These are phyloP conservation scores for Neopestalotiopsis sp. DNA, from an alignment of 2,329 filamentous ascomycete species.

Conservation along the genomic window DNA sequence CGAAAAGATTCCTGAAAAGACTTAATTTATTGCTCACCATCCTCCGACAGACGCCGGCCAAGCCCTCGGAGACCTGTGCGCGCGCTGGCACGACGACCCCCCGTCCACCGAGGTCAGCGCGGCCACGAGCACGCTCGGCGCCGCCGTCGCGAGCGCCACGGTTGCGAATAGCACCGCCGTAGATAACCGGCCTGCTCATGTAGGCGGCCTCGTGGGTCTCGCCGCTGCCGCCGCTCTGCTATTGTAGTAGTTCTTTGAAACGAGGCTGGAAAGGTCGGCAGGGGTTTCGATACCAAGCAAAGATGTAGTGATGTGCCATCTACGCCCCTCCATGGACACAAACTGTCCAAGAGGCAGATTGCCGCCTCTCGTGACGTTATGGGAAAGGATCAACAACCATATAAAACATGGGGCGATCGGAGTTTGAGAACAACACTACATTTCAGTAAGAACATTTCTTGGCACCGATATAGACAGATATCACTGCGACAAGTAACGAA, in stretches of 20 bases:
- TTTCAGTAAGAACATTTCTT: too few relatives aligned
- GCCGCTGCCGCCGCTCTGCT: not conserved
- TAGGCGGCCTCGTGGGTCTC: not conserved
- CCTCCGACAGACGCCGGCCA: not conserved
- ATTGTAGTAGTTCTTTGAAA: not conserved
- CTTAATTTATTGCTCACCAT: not conserved
- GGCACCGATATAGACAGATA: too few relatives aligned
- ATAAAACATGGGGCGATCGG: too few relatives aligned
- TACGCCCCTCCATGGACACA: too few relatives aligned
- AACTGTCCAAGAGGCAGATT: too few relatives aligned
- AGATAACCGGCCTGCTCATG: not conserved
- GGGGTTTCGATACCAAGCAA: too few relatives aligned
- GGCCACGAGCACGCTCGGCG: conserved; percentile 7
- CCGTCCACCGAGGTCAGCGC: not conserved
- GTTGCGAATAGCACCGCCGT: not conserved
- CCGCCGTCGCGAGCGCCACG: not conserved
- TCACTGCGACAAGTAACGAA: too few relatives aligned
- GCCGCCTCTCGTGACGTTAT: too few relatives aligned
- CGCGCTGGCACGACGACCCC: not conserved
- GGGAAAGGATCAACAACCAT: too few relatives aligned
- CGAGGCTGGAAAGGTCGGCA: too few relatives aligned
- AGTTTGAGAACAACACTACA: too few relatives aligned
- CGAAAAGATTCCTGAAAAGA: not conserved
- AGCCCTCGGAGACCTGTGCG: conserved; percentile 3
- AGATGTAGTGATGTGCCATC: too few relatives aligned